Evolutionary conservation across 495 filamentous ascomycete genomes (phyloP).

Genomic region (Xylaria flabelliformis): DNA sequence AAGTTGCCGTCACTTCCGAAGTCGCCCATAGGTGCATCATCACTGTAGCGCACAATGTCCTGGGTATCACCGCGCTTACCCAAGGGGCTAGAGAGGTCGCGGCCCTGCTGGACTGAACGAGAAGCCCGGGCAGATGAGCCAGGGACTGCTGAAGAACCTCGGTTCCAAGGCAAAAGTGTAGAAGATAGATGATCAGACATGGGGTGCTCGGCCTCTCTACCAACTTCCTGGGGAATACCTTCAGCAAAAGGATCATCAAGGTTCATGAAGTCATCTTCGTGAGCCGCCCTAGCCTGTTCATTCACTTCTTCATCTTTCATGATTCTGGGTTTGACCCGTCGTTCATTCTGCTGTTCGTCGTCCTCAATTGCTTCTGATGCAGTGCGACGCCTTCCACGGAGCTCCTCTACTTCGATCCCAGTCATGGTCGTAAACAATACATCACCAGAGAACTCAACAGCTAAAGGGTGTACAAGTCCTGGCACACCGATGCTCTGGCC

Average conservation of each 20-base stretch:
- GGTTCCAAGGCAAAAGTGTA: conserved; percentile 51
- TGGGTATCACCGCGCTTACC: conserved; percentile 40
- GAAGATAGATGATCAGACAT: conserved; percentile 51
- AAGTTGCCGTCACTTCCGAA: conserved; percentile 32
- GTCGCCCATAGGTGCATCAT: conserved; percentile 34
- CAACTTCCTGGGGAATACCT: conserved; percentile 41
- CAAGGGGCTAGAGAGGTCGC: conserved; percentile 49
- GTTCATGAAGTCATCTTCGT: conserved; percentile 33
- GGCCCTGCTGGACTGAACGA: conserved; percentile 41
- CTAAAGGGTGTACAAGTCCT: conserved; percentile 45
- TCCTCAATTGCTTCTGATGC: conserved; percentile 37
- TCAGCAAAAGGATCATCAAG: conserved; percentile 31
- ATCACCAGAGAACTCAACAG: conserved; percentile 46
- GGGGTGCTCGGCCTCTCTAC: conserved; percentile 43
- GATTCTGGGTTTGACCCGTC: conserved; percentile 39
- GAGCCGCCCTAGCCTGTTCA: conserved; percentile 28
- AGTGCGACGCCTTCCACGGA: conserved; percentile 35
- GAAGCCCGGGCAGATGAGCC: conserved; percentile 49
- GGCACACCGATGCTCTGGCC: conserved; percentile 39
- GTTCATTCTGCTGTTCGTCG: conserved; percentile 29
- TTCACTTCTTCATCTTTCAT: conserved; percentile 26
- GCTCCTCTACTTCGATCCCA: conserved; percentile 28
- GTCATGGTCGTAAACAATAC: conserved; percentile 40
- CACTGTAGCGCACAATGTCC: conserved; percentile 51
- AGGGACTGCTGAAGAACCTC: conserved; percentile 47